phyloP scores from a whole-genome alignment of 2,329 filamentous ascomycete genomes.

The Phaeosphaeriaceae sp. region DNA sequence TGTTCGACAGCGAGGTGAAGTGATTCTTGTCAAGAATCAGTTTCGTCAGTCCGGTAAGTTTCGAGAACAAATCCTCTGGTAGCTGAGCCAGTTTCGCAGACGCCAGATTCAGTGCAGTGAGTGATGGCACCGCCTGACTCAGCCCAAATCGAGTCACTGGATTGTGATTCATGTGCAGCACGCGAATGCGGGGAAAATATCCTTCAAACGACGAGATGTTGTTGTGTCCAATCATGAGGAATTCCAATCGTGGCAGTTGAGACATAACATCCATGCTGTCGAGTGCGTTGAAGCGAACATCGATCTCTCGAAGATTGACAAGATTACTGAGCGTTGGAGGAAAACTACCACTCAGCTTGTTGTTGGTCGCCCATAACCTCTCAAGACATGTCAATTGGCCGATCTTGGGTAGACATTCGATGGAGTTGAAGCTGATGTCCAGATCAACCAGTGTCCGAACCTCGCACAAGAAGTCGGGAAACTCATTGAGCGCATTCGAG shows the following conservation, averaged over 20 bases:
- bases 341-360: constrained; percentile 78
- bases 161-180: constrained; percentile 90
- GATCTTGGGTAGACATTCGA: constrained; percentile 79
- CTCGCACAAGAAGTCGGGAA: constrained; percentile 84
- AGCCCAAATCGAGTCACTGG: constrained; percentile 94
- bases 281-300: constrained; percentile 92
- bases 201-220: constrained; percentile 88
- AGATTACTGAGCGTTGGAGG: constrained; percentile 77
- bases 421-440: constrained; percentile 95
- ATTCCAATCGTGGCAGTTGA: constrained; percentile 83
- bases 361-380: constrained; percentile 94
- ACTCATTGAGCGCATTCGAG: constrained; percentile 86
- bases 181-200: constrained; percentile 82
- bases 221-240: constrained; percentile 91
- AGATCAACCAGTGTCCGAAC: constrained; percentile 86
- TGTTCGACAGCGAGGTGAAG: constrained; percentile 85
- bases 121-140: constrained; percentile 74
- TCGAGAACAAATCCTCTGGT: constrained; percentile 83
- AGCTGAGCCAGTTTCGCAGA: constrained; percentile 91
- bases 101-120: constrained; percentile 87
- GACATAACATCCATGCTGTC: constrained; percentile 88
- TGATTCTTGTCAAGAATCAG: constrained; percentile 94
- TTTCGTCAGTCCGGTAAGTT: constrained; percentile 85
- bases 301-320: constrained; percentile 82
- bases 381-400: constrained; percentile 81